Percentiles rank a stretch among this genome's conserved stretches.
phyloP scores from a whole-genome alignment of 2,329 filamentous ascomycete genomes.

The Diaporthe ampelina region DNA sequence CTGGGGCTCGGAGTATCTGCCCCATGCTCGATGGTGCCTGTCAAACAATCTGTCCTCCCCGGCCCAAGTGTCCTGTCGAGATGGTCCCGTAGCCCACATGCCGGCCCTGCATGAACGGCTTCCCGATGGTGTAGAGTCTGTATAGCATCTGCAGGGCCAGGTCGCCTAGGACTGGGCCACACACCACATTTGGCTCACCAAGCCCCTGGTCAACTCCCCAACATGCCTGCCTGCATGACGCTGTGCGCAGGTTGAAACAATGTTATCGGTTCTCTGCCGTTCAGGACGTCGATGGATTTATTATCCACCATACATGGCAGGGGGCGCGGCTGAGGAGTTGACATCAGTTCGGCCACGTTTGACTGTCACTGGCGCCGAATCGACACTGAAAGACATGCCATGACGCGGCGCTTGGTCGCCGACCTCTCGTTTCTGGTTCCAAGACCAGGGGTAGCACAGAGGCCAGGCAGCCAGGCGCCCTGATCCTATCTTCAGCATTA shows the following conservation, averaged over 20 bases:
- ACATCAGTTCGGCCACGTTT: not conserved
- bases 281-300: constrained; percentile 20
- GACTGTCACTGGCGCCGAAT: constrained; percentile 5
- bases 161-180: not conserved
- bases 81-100: constrained; percentile 19
- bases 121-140: constrained; percentile 4
- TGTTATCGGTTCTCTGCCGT: constrained; percentile 7
- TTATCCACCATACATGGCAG: constrained; percentile 24
- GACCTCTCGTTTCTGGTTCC: constrained; percentile 25
- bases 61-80: not conserved
- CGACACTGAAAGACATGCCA: not conserved
- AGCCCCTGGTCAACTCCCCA: not conserved
- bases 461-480: constrained; percentile 27
- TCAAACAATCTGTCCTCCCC: constrained; percentile 14
- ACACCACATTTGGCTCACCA: not conserved
- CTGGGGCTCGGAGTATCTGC: constrained; percentile 23
- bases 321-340: not conserved
- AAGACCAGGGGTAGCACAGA: constrained; percentile 29
- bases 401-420: constrained; percentile 28
- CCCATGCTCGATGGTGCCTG: not conserved
- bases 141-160: constrained; percentile 22
- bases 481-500: constrained; percentile 25
- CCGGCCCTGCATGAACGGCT: constrained; percentile 21
- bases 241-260: constrained; percentile 32
- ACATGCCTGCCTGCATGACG: constrained; percentile 20